phyloP scores from a whole-genome alignment of 495 filamentous ascomycete species.

The Penicillium ochrochloron region DNA sequence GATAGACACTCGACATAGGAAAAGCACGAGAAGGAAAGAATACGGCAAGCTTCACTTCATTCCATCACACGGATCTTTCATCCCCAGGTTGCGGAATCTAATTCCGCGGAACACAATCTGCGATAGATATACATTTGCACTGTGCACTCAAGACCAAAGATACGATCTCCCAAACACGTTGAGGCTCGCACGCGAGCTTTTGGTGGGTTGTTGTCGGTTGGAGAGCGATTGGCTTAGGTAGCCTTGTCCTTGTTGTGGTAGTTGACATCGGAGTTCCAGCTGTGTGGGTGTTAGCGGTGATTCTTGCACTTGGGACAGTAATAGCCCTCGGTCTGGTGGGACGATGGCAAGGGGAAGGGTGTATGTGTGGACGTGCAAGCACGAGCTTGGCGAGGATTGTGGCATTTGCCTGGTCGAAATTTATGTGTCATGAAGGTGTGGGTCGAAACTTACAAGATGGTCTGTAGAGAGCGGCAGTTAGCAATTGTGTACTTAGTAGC shows the following conservation, averaged over 20 bases:
- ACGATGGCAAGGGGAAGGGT: not conserved
- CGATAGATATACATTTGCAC: conserved; percentile 34
- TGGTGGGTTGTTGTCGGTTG: conserved; percentile 11
- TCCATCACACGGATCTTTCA: conserved; percentile 21
- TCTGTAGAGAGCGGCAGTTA: conserved; percentile 48
- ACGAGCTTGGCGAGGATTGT: not conserved
- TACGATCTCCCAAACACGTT: conserved; percentile 16
- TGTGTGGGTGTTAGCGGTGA: conserved; percentile 43
- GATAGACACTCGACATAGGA: conserved; percentile 19
- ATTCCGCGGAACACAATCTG: conserved; percentile 22
- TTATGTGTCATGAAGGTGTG: not conserved
- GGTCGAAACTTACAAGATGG: conserved; percentile 65
- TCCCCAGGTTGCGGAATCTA: conserved; percentile 20
- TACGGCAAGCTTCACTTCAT: conserved; percentile 27
- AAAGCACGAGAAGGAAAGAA: conserved; percentile 22
- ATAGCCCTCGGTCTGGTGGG: not conserved
- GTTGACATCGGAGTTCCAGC: conserved; percentile 95
- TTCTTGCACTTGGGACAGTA: not conserved
- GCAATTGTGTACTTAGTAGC: conserved; percentile 11
- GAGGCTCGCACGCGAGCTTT: conserved; percentile 11
- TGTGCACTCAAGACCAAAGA: conserved; percentile 20
- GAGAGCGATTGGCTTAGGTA: conserved; percentile 44
- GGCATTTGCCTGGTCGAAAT: not conserved
- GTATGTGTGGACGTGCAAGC: not conserved
- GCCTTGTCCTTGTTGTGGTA: conserved; percentile 92